phyloP scores from a whole-genome alignment of 1,284 basidiomycete species.

The Coniophora puteana region DNA sequence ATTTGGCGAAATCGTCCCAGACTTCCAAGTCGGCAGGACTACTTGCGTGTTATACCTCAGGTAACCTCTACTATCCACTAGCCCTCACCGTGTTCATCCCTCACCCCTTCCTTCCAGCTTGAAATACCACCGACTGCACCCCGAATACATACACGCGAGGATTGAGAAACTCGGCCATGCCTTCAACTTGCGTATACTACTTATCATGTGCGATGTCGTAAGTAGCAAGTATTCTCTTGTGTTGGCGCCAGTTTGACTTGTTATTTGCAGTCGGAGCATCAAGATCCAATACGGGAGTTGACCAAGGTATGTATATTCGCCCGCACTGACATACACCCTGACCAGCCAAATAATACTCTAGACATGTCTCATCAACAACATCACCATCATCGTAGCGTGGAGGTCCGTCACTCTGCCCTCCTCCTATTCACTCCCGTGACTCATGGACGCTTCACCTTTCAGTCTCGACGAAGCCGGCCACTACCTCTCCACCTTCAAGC shows the following conservation, averaged over 20 bases:
- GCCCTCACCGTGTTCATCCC: not conserved
- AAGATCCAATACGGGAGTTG: constrained; percentile 87
- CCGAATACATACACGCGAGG: constrained; percentile 92
- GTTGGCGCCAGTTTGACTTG: constrained; percentile 1
- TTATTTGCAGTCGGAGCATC: constrained; percentile 74
- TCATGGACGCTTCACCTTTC: constrained; percentile 5
- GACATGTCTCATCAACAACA: constrained; percentile 87
- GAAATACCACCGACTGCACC: constrained; percentile 94
- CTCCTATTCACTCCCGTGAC: constrained; percentile 1
- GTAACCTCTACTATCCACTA: constrained; percentile 33
- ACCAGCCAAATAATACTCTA: constrained; percentile 23
- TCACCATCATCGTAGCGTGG: constrained; percentile 92
- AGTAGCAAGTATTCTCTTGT: constrained; percentile 26
- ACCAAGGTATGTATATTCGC: constrained; percentile 59
- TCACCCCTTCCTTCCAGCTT: constrained; percentile 50
- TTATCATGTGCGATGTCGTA: constrained; percentile 92
- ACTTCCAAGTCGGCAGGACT: constrained; percentile 95
- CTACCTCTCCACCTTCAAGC: constrained; percentile 90
- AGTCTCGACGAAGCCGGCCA: constrained; percentile 90
- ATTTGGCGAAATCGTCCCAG: constrained; percentile 90
- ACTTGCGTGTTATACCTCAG: constrained; percentile 92
- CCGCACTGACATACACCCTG: not conserved
- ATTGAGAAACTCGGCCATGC: constrained; percentile 83
- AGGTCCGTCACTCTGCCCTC: constrained; percentile 45
- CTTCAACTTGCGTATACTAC: constrained; percentile 84